Base-by-base conservation (phyloP, 2,329 filamentous ascomycete genomes). In the Paecilomyces niveus region DNA sequence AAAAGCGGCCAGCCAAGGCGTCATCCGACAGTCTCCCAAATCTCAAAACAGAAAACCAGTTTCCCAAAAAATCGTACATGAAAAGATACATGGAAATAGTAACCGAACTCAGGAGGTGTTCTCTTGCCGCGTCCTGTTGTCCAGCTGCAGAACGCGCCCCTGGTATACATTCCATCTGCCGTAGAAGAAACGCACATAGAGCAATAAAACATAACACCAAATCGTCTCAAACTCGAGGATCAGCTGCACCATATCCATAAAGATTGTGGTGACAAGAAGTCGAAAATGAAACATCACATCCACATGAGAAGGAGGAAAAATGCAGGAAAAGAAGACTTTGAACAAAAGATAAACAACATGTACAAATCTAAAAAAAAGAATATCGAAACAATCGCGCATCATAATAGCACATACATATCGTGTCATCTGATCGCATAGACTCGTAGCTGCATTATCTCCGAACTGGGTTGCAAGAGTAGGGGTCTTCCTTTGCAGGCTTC, bases 401-500 rank as follows among this genome's bases (percentile, higher is more conserved):
- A 45, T 45, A n/a, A 45, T 45, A 45, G 39, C n/a, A 45, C n/a
- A n/a, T 45, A 18, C n/a, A 21, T n/a, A 39, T 45, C 15, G 7
- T 18, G 6, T 45, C 39, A 18, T 45, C 15, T 18, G 18, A 18
- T 45, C 39, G 8, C n/a, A 39, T 39, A 6, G 39, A 5, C n/a
- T 8, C 2, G 39, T 45, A 18, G 39, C n/a, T 13, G 39, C 7
- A 18, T 45, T 9, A 45, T 18, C 39, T n/a, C 18, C 39, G 39
- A n/a, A 18, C 15, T 9, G 39, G 15, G 10, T 21, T 45, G 8
- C 13, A 8, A 7, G 39, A 45, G 15, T 18, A 45, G 15, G 39
- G 9, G n/a, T 45, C 39, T 18, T 45, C 39, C 39, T 45, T 45
- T 18, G 45, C 22, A 29, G 7, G n/a, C 22, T 55, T 66, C 9